Base-by-base conservation (phyloP, 2,329 filamentous ascomycete species). In the Ophiocordyceps sinensis region DNA sequence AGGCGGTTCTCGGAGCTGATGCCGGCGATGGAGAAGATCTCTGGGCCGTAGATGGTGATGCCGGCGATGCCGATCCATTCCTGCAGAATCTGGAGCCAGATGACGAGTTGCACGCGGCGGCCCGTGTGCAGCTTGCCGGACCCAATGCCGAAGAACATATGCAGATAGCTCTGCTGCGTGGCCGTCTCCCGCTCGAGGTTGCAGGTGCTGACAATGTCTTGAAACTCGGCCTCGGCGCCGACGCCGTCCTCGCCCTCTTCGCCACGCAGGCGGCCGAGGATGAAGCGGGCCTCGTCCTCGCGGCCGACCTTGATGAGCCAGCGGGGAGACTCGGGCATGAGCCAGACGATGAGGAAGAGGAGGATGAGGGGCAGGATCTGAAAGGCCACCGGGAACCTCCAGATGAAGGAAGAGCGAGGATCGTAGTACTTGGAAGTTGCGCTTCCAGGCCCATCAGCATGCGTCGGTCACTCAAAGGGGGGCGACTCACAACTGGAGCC, bases 81-180 rank as follows among this genome's bases (percentile, higher is more conserved):
- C 51, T 82, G 78, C 52, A 83, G 71, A 36, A 83, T 79, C 58
- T 83, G 78, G 9, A 84, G 64, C 78, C 79, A 84, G 30, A 85
- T 67, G 3, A 80, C 78, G 2, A 85, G 67, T 50, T 83, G 78
- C 0, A 83, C 77, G 6, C 81, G 73, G 1, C 80, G 68, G 1
- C 72, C 80, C 0, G 74, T 79, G 47, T 84, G 79, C 9, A 84
- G 57, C 40, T 80, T 75, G 0, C 70, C 79, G 0, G 76, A 79
- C 3, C 75, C 76, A 41, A 74, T 70, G 3, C 77, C 78, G 40
- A 81, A 77, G 2, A 85, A 59, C 79, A 85, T 84, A 38, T 73
- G 63, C 3, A 72, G 51, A 49, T 84, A 84, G 0, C 70, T 75
- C 38, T 73, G 73, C 21, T 69, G 64, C 12, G 65, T 62, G 4